A percentile compares a stretch with the other conserved stretches of the same genome.
Evolutionary conservation across 495 filamentous ascomycete genomes (phyloP).

Genomic region (Daldinia caldariorum): DNA sequence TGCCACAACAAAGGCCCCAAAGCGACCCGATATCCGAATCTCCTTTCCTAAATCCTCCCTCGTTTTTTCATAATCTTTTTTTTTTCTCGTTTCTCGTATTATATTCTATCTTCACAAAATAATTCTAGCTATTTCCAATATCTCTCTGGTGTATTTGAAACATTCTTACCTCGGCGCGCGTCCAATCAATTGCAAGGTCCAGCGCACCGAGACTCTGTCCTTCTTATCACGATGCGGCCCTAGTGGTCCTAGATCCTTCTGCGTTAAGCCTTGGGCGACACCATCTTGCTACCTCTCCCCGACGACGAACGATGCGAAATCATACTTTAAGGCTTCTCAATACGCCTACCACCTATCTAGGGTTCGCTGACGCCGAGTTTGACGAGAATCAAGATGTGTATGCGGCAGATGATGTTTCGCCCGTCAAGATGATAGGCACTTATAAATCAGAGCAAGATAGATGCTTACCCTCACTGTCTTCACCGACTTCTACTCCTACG

Average conservation of each 20-base stretch:
- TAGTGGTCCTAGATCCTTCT: constrained; percentile 42
- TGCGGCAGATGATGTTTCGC: constrained; percentile 20
- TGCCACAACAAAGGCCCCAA: constrained; percentile 40
- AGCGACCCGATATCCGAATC: constrained; percentile 39
- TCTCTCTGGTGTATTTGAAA: not conserved
- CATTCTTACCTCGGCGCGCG: constrained; percentile 21
- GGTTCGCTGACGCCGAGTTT: constrained; percentile 33
- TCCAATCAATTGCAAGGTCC: constrained; percentile 32
- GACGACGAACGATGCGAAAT: constrained; percentile 48
- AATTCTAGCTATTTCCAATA: not conserved
- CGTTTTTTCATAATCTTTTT: constrained; percentile 19
- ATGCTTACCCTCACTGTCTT: constrained; percentile 9
- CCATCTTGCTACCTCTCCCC: constrained; percentile 30
- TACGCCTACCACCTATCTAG: constrained; percentile 31
- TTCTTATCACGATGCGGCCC: constrained; percentile 44
- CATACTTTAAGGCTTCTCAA: constrained; percentile 36
- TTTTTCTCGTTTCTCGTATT: constrained; percentile 21
- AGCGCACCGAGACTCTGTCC: constrained; percentile 24
- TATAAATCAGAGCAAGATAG: constrained; percentile 19
- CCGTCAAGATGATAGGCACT: constrained; percentile 30
- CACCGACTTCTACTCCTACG: constrained; percentile 7
- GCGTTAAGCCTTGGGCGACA: constrained; percentile 43
- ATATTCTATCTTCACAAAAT: constrained; percentile 14
- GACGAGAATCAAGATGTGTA: constrained; percentile 36
- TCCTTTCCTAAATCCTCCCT: constrained; percentile 37